Evolutionary conservation across 208 protist genomes (phyloP), one percentile per base, ranked within the genome.

Genomic region (Leishmania martiniquensis): DNA sequence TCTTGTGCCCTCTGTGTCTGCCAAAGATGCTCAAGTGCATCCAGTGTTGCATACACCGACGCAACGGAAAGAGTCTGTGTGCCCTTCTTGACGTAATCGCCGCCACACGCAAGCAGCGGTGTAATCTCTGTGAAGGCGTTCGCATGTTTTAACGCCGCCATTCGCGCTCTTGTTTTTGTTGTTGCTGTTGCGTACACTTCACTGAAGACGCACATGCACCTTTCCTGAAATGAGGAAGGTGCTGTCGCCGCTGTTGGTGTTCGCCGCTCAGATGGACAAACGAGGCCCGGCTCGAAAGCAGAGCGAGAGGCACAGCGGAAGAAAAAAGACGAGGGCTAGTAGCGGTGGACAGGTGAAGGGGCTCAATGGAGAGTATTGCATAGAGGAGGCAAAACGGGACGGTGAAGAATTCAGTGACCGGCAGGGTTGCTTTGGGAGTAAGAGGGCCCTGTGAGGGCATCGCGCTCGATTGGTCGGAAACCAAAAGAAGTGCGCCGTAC

Each of bases 1-100:
- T 13, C 0, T 2, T 55, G 52, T 0, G 10, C 67, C 4, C 22
- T 22, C 15, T 67, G 25, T 37, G n/a, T 39, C 29, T 32, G 17
- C 79, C 79, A 83, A 42, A 65, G 67, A 20, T 1, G 29, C 51
- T 85, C 81, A 6, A 83, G 37, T 17, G 82, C 70, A 22, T 76
- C 74, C n/a, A 88, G 79, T 13, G 52, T 70, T 45, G 72, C 68
- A 39, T 25, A 63, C 9, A 83, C 74, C 10, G 68, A 29, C 25
- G 52, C 32, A 1, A 76, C 44, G 49, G 68, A 78, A 2, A 83
- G 69, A 2, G 79, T 83, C 44, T 78, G 74, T 1, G 75, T 76
- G 13, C 79, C 79, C 42, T 72, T 75, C n/a, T 47, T 42, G 5
- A 79, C 68, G 63, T 76, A 66, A 22, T 83, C 79, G 13, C 57